phyloP scores from a whole-genome alignment of 1,284 basidiomycete species.

The Irpex lacteus region DNA sequence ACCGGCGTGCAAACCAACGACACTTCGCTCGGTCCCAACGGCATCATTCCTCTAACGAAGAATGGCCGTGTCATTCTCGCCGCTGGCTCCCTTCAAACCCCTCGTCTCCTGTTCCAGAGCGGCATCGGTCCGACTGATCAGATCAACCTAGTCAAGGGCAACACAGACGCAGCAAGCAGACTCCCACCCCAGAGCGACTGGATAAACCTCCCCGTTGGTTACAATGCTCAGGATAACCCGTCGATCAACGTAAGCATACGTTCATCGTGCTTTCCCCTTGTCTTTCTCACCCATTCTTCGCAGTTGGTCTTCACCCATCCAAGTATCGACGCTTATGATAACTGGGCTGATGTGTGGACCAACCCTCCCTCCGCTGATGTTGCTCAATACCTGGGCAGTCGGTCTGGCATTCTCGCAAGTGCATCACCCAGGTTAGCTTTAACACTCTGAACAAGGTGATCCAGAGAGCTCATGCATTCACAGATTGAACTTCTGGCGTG shows the following conservation, averaged over 20 bases:
- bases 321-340: constrained; percentile 59
- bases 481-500: constrained; percentile 64
- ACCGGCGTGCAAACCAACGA: constrained; percentile 63
- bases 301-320: constrained; percentile 66
- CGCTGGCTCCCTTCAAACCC: constrained; percentile 53
- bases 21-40: constrained; percentile 49
- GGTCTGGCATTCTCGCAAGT: constrained; percentile 54
- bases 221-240: constrained; percentile 55
- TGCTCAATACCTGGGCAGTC: constrained; percentile 47
- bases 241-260: constrained; percentile 51
- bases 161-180: constrained; percentile 42
- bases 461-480: not conserved
- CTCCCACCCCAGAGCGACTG: constrained; percentile 49
- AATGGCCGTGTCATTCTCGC: constrained; percentile 62
- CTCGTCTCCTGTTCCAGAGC: constrained; percentile 59
- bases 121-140: constrained; percentile 63
- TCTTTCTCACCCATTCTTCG: not conserved
- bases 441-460: not conserved
- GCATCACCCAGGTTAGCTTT: constrained; percentile 50
- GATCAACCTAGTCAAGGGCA: constrained; percentile 47
- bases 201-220: constrained; percentile 61
- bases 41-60: constrained; percentile 51
- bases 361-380: constrained; percentile 53
- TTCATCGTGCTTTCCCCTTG: not conserved
- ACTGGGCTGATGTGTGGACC: constrained; percentile 58